Evolutionary conservation across 2,329 filamentous ascomycete genomes (phyloP).

Genomic region (Ceratocystis eucalypticola): DNA sequence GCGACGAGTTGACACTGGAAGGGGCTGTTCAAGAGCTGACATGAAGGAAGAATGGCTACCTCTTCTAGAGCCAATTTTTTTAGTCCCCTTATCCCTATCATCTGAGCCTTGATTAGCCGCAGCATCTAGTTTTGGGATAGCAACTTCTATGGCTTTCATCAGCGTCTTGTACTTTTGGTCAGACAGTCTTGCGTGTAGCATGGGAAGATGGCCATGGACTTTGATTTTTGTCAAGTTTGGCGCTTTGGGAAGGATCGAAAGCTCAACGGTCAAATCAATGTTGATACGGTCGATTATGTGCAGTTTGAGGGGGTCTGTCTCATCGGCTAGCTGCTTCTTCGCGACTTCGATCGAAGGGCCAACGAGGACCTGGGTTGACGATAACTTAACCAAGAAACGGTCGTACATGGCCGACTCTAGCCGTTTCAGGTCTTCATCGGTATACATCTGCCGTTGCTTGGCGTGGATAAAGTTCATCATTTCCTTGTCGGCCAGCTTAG

Average conservation of each 20-base stretch:
- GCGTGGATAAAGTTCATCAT: conserved; percentile 80
- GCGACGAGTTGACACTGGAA: conserved; percentile 4
- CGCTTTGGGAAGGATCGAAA: conserved; percentile 91
- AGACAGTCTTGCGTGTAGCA: conserved; percentile 81
- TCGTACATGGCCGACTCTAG: conserved; percentile 96
- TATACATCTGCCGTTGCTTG: conserved; percentile 79
- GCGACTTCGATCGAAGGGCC: conserved; percentile 86
- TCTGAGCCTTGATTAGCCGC: background rate
- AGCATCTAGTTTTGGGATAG: conserved; percentile 65
- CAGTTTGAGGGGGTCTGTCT: conserved; percentile 54
- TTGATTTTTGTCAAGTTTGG: conserved; percentile 85
- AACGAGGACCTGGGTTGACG: conserved; percentile 90
- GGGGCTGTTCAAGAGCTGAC: conserved; percentile 18
- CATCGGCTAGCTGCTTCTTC: conserved; percentile 61
- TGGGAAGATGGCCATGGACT: conserved; percentile 79
- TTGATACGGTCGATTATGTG: conserved; percentile 96
- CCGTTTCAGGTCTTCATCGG: conserved; percentile 72
- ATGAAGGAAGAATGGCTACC: conserved; percentile 19
- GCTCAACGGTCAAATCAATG: conserved; percentile 90
- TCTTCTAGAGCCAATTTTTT: conserved; percentile 5
- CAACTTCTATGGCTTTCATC: conserved; percentile 92
- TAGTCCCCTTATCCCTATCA: background rate
- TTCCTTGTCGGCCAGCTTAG: conserved; percentile 83
- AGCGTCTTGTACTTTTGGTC: conserved; percentile 94
- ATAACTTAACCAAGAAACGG: conserved; percentile 82